Base-by-base conservation (phyloP, 331 rosid species). In the Pyrus hybrid region DNA sequence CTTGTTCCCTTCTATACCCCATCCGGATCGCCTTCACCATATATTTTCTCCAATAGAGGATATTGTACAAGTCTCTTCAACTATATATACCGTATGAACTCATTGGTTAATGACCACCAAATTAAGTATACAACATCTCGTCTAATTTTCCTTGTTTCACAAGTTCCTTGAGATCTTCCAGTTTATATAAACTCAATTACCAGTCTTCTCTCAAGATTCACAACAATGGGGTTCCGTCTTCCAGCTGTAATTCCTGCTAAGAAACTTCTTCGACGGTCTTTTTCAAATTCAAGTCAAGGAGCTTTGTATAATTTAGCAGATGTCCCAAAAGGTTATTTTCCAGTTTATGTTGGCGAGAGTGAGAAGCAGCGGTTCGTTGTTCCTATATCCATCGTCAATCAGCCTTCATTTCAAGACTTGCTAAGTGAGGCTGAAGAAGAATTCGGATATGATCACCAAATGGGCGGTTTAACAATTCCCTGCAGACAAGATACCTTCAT, bases 381-480 rank as follows among this genome's bases (percentile, higher is more conserved):
- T n/a, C n/a, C n/a, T n/a, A n/a, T n/a, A n/a, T n/a, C n/a, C n/a
- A n/a, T n/a, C n/a, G n/a, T n/a, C 78, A 83, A 76, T 37, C 77
- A 80, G 35, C 82, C 86, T 82, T 67, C 79, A 29, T 82, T 86
- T 70, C 86, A 80, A 68, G 76, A 82, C 63, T 53, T 88, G 76
- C 45, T 80, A 4, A 71, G 71, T 49, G 57, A 70, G 33, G 82
- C 82, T 0, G 87, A 88, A 72, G 83, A 88, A 73, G 90, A 86
- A 74, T 86, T 84, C 25, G 86, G 90, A 23, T 88, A 70, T 72
- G 51, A 76, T 66, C 81, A 89, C 79, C 89, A 87, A 25, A 87
- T 80, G 88, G 91, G 93, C 14, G 91, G 87, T 66, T 83, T 87
- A 65, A 80, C 83, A 23, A 81, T 89, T 63, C 91, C 91, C 18